Conservation (phyloP, 192 early-diverging fungal species). For the Allomyces macrogynus region DNA sequence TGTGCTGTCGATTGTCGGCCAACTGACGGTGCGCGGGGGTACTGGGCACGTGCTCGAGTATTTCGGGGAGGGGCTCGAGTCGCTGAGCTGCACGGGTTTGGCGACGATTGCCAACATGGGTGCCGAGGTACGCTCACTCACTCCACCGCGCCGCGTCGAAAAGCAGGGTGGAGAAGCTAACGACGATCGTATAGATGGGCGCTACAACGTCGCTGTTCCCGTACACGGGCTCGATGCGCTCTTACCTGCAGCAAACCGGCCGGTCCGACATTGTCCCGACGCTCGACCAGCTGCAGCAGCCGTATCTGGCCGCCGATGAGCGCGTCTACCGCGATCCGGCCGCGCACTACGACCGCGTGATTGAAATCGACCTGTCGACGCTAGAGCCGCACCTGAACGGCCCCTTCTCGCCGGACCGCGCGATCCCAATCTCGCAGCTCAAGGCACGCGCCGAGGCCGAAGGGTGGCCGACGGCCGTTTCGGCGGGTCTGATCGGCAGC, state of each 20-base stretch:
- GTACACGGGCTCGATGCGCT: constrained; percentile 62
- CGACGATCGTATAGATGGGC: constrained; percentile 32
- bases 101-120: constrained; percentile 99
- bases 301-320: constrained; percentile 46
- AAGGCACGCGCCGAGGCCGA: constrained; percentile 52
- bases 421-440: constrained; percentile 78
- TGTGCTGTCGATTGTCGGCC: constrained; percentile 48
- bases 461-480: constrained; percentile 70
- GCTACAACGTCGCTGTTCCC: constrained; percentile 97
- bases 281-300: constrained; percentile 31
- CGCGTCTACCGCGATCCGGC: constrained; percentile 26
- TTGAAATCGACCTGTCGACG: constrained; percentile 74
- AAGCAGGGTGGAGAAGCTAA: too few species aligned
- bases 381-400: constrained; percentile 97
- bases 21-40: constrained; percentile 73
- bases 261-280: constrained; percentile 54
- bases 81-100: constrained; percentile 94
- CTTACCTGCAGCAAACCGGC: constrained; percentile 67
- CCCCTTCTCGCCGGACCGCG: constrained; percentile 91
- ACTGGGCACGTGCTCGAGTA: constrained; percentile 96
- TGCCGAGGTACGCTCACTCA: constrained; percentile 40
- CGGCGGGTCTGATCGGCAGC: constrained; percentile 78
- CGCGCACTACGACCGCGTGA: constrained; percentile 74
- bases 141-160: too few species aligned
- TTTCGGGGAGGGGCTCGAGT: constrained; percentile 76